A percentile compares a stretch with the other conserved stretches of the same genome.
Evolutionary conservation across 2,329 filamentous ascomycete species (phyloP).

Genomic region (Metarhizium anisopliae): DNA sequence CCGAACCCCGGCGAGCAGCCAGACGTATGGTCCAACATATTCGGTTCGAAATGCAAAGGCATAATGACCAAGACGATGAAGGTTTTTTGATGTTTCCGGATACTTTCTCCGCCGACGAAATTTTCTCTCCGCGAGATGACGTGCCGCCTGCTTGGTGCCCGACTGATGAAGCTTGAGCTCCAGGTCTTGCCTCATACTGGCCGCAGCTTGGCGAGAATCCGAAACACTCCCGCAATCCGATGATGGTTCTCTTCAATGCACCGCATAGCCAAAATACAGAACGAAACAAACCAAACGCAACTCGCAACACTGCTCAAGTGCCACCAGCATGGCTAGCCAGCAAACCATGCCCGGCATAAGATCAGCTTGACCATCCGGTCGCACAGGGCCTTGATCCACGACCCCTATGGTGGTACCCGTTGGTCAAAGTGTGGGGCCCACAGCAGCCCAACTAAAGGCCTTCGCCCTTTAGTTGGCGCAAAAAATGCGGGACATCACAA

Average conservation of each 20-base stretch:
- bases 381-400: slow-evolving; percentile 25
- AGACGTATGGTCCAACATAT: neutral
- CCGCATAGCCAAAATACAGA: neutral
- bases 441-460: too few species aligned
- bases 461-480: too few species aligned
- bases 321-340: neutral
- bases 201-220: neutral
- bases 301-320: neutral
- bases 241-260: neutral
- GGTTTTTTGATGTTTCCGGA: neutral
- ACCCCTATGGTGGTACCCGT: slow-evolving; percentile 13
- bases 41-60: neutral
- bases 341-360: slow-evolving; percentile 17
- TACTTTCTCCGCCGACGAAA: neutral
- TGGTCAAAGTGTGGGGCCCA: too few species aligned
- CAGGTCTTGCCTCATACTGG: neutral
- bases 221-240: slow-evolving; percentile 4
- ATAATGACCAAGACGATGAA: neutral
- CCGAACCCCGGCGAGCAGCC: too few species aligned
- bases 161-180: neutral
- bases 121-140: neutral
- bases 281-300: neutral
- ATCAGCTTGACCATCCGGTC: slow-evolving; percentile 38
- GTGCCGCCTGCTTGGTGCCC: neutral
- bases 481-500: too few species aligned